Evolutionary conservation across 2,329 filamentous ascomycete genomes (phyloP).

Genomic region (Alternaria burnsii): DNA sequence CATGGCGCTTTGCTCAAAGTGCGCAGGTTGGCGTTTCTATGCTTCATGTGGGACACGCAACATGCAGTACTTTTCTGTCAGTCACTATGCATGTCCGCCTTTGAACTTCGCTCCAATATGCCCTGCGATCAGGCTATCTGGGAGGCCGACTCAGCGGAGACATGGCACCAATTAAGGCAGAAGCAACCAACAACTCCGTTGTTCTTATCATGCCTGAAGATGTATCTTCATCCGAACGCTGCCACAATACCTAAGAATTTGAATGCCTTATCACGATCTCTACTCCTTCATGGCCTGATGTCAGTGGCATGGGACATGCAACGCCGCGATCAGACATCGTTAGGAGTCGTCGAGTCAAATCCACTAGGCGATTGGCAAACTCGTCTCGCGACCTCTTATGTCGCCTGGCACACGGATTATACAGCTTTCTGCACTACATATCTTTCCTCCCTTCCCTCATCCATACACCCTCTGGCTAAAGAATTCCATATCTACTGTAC

Average conservation of each 20-base stretch:
- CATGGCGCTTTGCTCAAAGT: neutral
- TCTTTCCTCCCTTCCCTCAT: conserved; percentile 31
- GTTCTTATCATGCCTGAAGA: conserved; percentile 64
- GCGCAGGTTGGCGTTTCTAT: conserved; percentile 62
- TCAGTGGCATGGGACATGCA: conserved; percentile 70
- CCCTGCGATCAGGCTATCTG: conserved; percentile 65
- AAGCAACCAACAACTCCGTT: conserved; percentile 50
- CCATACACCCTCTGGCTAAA: conserved; percentile 41
- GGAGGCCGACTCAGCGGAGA: conserved; percentile 64
- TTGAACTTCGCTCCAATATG: conserved; percentile 66
- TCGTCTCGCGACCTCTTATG: conserved; percentile 63
- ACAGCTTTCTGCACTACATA: conserved; percentile 59
- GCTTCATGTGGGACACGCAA: conserved; percentile 73
- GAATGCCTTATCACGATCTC: conserved; percentile 62
- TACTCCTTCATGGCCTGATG: conserved; percentile 70
- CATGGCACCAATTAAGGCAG: conserved; percentile 58
- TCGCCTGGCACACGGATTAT: conserved; percentile 67
- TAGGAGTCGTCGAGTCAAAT: conserved; percentile 52
- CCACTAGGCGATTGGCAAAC: conserved; percentile 60
- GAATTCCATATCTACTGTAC: conserved; percentile 60
- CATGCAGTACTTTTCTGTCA: conserved; percentile 72
- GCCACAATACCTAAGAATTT: conserved; percentile 50
- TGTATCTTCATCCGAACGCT: conserved; percentile 61
- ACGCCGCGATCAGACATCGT: conserved; percentile 67
- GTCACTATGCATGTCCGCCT: conserved; percentile 71